Percentiles rank a stretch among this genome's conserved stretches.
Evolutionary conservation across 208 protist genomes (phyloP).

Genomic region (Acanthamoeba castellanii): DNA sequence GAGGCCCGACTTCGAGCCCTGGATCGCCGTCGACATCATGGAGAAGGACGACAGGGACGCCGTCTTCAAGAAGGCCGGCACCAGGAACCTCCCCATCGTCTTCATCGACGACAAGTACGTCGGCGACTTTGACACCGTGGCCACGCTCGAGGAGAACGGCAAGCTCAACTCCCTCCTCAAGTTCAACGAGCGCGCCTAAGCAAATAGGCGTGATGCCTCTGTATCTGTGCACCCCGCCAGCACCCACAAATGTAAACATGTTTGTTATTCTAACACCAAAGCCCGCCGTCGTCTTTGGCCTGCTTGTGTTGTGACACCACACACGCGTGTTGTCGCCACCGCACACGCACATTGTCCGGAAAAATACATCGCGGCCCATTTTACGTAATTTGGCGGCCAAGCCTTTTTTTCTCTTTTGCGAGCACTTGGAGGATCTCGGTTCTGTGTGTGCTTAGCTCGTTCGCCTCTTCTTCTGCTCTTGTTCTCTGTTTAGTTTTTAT

Average conservation of each 20-base stretch:
- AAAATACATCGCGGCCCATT: too few relatives aligned
- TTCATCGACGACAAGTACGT: slow-evolving; percentile 77
- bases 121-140: slow-evolving; percentile 53
- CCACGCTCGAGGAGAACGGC: slow-evolving; percentile 71
- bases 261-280: too few relatives aligned
- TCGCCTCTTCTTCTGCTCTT: neutral
- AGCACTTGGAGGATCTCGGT: too few relatives aligned
- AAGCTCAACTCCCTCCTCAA: slow-evolving; percentile 75
- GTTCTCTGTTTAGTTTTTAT: neutral
- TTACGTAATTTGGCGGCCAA: too few relatives aligned
- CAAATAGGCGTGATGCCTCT: too few relatives aligned
- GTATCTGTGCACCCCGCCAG: neutral
- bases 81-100: slow-evolving; percentile 66
- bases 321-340: too few relatives aligned
- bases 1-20: slow-evolving; percentile 75
- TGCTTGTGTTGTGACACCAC: neutral
- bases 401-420: too few relatives aligned
- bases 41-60: slow-evolving; percentile 72
- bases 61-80: slow-evolving; percentile 72
- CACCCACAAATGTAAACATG: too few relatives aligned
- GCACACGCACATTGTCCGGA: too few relatives aligned
- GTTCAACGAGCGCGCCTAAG: slow-evolving; percentile 60
- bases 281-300: neutral
- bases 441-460: neutral
- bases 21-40: slow-evolving; percentile 77